Conservation (phyloP, 768 basidiomycete species). For the Clitopilus passeckerianus region DNA sequence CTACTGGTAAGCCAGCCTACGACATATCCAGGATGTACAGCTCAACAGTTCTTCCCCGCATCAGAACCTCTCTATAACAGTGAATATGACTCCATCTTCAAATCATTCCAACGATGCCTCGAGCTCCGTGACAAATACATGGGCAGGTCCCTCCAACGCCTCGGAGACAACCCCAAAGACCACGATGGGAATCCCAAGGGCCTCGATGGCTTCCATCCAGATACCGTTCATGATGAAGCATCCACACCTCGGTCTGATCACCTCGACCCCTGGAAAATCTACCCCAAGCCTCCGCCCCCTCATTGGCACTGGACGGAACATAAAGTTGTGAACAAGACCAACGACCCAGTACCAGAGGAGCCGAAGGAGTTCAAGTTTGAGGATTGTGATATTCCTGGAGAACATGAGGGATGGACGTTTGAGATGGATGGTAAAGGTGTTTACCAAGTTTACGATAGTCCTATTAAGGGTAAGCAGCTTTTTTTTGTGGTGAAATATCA, state of each 20-base stretch:
- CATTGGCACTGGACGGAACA: conserved; percentile 87
- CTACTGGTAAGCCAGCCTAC: conserved; percentile 17
- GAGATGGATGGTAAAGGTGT: conserved; percentile 86
- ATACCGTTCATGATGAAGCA: conserved; percentile 16
- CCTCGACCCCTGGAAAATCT: conserved; percentile 76
- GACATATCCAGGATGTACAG: not conserved
- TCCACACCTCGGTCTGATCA: conserved; percentile 8
- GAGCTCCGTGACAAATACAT: conserved; percentile 96
- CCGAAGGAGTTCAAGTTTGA: conserved; percentile 62
- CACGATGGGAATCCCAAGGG: conserved; percentile 78
- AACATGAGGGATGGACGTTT: conserved; percentile 53
- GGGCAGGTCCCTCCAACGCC: conserved; percentile 75
- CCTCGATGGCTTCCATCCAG: conserved; percentile 65
- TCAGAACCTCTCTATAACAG: conserved; percentile 29
- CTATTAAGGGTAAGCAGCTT: conserved; percentile 23
- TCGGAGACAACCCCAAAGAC: conserved; percentile 93
- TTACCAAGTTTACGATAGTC: conserved; percentile 69
- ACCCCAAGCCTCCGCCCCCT: conserved; percentile 89
- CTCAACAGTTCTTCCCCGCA: conserved; percentile 12
- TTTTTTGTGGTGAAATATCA: not conserved
- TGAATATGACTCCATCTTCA: conserved; percentile 55
- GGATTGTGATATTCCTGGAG: conserved; percentile 69
- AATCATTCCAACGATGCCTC: conserved; percentile 79
- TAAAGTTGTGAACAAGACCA: conserved; percentile 37
- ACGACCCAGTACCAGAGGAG: conserved; percentile 14